These are phyloP conservation scores for Annulohypoxylon moriforme DNA, from an alignment of 495 filamentous ascomycete species.

Conservation along the genomic window DNA sequence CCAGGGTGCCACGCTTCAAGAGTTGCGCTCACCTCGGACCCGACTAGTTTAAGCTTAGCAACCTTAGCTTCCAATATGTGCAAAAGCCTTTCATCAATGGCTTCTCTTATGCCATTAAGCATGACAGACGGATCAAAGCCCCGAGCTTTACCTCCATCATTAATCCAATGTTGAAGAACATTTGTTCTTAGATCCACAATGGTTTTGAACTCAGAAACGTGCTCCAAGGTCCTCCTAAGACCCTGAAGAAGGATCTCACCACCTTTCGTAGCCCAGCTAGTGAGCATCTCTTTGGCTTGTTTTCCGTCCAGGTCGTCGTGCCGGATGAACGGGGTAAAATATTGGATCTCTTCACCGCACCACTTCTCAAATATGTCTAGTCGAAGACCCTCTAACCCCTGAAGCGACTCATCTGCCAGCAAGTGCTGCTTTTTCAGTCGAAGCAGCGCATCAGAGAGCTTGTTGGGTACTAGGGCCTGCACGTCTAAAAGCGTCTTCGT, in stretches of 20 bases:
- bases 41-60: constrained; percentile 67
- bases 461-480: constrained; percentile 76
- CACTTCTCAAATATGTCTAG: constrained; percentile 85
- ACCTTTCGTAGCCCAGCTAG: constrained; percentile 78
- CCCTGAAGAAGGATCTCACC: constrained; percentile 71
- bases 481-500: constrained; percentile 81
- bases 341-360: constrained; percentile 84
- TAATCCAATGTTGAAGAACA: constrained; percentile 80
- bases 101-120: constrained; percentile 72
- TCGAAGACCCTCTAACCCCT: constrained; percentile 72
- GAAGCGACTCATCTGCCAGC: constrained; percentile 74
- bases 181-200: constrained; percentile 76
- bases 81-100: constrained; percentile 73
- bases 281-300: constrained; percentile 73
- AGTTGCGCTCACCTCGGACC: constrained; percentile 63
- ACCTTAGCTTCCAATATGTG: constrained; percentile 69
- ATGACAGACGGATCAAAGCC: constrained; percentile 70
- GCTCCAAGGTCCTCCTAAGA: constrained; percentile 65
- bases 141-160: constrained; percentile 60
- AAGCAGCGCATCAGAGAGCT: constrained; percentile 75
- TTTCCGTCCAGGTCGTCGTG: constrained; percentile 78
- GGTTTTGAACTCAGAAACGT: constrained; percentile 69
- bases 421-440: constrained; percentile 76
- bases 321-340: constrained; percentile 90
- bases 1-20: constrained; percentile 65